These are phyloP conservation scores for Penicillium olsonii DNA, from an alignment of 2,329 filamentous ascomycete species.

Conservation along the genomic window DNA sequence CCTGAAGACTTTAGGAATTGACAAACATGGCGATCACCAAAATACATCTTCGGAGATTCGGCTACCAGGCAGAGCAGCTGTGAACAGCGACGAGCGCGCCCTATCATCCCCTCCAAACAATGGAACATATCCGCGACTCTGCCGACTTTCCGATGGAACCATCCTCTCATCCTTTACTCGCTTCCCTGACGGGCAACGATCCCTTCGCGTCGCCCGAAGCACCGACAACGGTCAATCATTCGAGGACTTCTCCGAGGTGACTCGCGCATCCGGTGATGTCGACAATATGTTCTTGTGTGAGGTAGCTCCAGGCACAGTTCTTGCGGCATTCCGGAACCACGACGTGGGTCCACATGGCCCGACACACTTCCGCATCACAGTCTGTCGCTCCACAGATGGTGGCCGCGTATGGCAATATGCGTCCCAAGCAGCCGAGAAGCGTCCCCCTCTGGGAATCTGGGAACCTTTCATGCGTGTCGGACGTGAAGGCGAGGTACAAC, in stretches of 20 bases:
- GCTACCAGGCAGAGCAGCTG: conserved; percentile 7
- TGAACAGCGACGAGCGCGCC: conserved; percentile 37
- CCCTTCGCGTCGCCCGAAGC: conserved; percentile 48
- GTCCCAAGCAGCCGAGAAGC: conserved; percentile 48
- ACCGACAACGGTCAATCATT: conserved; percentile 48
- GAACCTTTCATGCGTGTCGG: conserved; percentile 53
- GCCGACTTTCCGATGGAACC: conserved; percentile 47
- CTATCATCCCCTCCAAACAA: conserved; percentile 38
- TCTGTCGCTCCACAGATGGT: conserved; percentile 50
- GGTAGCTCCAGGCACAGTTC: conserved; percentile 35
- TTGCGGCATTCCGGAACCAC: conserved; percentile 55
- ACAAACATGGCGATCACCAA: conserved; percentile 12
- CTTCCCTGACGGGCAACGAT: conserved; percentile 39
- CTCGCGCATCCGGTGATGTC: conserved; percentile 46
- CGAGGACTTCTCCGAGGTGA: conserved; percentile 45
- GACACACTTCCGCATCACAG: conserved; percentile 52
- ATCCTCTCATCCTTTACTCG: conserved; percentile 51
- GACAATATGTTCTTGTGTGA: conserved; percentile 53
- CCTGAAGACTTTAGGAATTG: conserved; percentile 30
- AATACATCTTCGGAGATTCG: conserved; percentile 5
- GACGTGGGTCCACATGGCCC: conserved; percentile 38
- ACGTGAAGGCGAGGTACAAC: conserved; percentile 42
- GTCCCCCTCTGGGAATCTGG: conserved; percentile 46
- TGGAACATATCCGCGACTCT: conserved; percentile 53
- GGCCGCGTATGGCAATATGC: conserved; percentile 48